phyloP scores from a whole-genome alignment of 305 asterid species.

The Solanum aculeatissimum region DNA sequence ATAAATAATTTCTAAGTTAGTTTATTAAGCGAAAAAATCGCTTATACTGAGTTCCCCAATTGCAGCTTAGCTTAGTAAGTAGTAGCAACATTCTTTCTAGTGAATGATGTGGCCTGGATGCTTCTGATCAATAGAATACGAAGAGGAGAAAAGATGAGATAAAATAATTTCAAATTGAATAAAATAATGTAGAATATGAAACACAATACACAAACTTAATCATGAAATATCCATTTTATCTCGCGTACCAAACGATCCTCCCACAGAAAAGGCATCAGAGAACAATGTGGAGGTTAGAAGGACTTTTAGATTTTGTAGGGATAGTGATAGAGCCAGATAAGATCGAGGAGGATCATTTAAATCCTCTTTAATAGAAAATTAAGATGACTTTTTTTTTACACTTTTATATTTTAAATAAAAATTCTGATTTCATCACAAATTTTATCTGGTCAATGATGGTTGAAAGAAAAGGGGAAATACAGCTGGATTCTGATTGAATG shows the following conservation, averaged over 20 bases:
- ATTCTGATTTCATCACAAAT: no score
- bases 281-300: not conserved
- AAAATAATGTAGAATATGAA: not conserved
- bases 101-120: no score
- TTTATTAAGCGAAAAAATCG: no score
- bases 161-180: not conserved
- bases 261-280: not conserved
- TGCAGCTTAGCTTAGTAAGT: no score
- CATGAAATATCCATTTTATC: not conserved
- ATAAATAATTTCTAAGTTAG: no score
- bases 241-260: not conserved
- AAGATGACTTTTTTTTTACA: not conserved
- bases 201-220: no score
- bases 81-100: no score
- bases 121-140: no score
- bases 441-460: not conserved
- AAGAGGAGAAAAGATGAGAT: no score
- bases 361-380: no score
- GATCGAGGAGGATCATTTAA: not conserved
- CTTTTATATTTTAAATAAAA: not conserved
- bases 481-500: slow-evolving; percentile 5
- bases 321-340: not conserved
- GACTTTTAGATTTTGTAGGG: not conserved
- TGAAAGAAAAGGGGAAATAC: not conserved
- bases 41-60: no score